Evolutionary conservation across 2,329 filamentous ascomycete genomes (phyloP), one percentile per base, ranked within the genome.

Genomic region (Byssothecium circinans): DNA sequence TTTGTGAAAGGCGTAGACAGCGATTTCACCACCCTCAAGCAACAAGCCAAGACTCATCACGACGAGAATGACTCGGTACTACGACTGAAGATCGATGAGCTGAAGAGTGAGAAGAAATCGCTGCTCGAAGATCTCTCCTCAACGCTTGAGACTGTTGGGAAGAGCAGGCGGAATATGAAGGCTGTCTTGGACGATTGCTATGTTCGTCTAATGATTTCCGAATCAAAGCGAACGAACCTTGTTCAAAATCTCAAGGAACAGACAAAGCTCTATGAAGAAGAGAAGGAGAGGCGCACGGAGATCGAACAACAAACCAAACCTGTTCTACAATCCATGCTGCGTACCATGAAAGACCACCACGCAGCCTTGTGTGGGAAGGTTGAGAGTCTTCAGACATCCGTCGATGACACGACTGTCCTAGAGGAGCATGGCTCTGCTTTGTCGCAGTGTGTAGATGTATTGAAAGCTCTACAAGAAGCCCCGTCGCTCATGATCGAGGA

Each of bases 1-100:
- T 68, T 51, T 15, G 49, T 62, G 4, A 40, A 52, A 7, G 67
- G 67, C 14, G 45, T 70, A 14, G 60, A 61, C 17, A 60, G 53
- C 10, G 68, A 70, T 40, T 58, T 62, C 18, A 56, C 58, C 18
- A 58, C 53, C 8, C 14, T 64, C 8, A 58, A 61, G 15, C 54
- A 45, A n/a, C 43, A 45, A 0, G 42, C 33, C 7, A 22, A 45
- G 10, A 8, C 7, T 12, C 50, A 54, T n/a, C 50, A 60, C 23
- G 40, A 59, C 0, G 34, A 57, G 8, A 61, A 40, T 42, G 49
- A 50, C 11, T 41, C 49, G 14, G 20, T 25, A 8, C 42, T 63
- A 22, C 40, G 54, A 14, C 47, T 48, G 2, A 58, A 60, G 29
- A 53, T 64, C 15, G 27, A 45, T 1, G 58, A 67, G 18, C 5